Conservation (phyloP, 2,329 filamentous ascomycete genomes). For the Ilyonectria destructans region DNA sequence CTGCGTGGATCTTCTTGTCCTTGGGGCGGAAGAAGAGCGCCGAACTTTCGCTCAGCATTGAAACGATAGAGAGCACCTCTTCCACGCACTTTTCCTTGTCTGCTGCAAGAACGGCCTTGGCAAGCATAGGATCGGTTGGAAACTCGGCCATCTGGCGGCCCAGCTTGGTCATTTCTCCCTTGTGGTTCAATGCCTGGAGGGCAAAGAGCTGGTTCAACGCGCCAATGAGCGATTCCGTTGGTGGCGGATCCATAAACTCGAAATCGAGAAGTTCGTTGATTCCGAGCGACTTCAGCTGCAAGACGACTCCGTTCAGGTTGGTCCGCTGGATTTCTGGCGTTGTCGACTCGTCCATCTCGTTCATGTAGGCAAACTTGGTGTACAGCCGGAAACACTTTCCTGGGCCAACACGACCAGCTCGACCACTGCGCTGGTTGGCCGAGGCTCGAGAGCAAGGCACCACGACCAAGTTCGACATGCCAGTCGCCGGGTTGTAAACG, state of each 20-base stretch:
- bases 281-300: slow-evolving; percentile 90
- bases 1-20: slow-evolving; percentile 97
- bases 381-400: slow-evolving; percentile 96
- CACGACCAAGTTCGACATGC: slow-evolving; percentile 93
- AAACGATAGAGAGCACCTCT: slow-evolving; percentile 93
- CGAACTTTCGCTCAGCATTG: slow-evolving; percentile 91
- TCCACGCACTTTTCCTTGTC: slow-evolving; percentile 94
- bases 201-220: slow-evolving; percentile 94
- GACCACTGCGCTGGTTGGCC: slow-evolving; percentile 92
- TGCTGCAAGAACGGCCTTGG: slow-evolving; percentile 89
- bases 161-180: slow-evolving; percentile 90
- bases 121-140: slow-evolving; percentile 91
- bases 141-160: slow-evolving; percentile 97
- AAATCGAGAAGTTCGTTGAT: slow-evolving; percentile 95
- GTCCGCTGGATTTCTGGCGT: slow-evolving; percentile 95
- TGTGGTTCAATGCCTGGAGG: slow-evolving; percentile 89
- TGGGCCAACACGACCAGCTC: slow-evolving; percentile 91
- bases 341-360: slow-evolving; percentile 93
- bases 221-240: slow-evolving; percentile 89
- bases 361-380: slow-evolving; percentile 94
- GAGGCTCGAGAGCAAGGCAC: slow-evolving; percentile 93
- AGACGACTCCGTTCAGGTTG: slow-evolving; percentile 86
- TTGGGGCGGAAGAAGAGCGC: slow-evolving; percentile 95
- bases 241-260: slow-evolving; percentile 95
- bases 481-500: slow-evolving; percentile 90